phyloP scores from a whole-genome alignment of 495 filamentous ascomycete species.

The Talaromyces wortmannii region DNA sequence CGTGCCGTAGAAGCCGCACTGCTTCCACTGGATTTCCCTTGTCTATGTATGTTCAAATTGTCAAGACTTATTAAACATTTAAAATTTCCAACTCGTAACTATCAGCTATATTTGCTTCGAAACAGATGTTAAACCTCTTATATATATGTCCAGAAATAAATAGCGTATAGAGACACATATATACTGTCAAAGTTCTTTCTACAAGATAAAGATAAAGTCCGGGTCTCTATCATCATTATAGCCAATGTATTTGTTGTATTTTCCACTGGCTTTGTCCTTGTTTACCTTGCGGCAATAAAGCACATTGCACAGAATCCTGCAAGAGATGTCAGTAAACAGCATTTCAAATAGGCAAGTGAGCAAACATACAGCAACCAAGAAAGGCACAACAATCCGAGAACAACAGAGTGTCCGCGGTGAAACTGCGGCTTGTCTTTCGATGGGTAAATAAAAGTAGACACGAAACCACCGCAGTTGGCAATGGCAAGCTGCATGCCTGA shows the following conservation, averaged over 20 bases:
- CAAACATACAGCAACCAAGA: conserved; percentile 59
- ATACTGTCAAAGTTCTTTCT: not conserved
- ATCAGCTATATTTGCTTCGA: too few relatives aligned
- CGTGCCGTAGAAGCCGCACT: too few relatives aligned
- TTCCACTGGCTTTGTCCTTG: conserved; percentile 54
- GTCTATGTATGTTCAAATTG: too few relatives aligned
- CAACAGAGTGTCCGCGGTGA: conserved; percentile 50
- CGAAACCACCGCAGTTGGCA: conserved; percentile 51
- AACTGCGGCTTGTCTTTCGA: conserved; percentile 36
- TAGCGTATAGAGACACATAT: not conserved
- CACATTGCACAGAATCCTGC: conserved; percentile 57
- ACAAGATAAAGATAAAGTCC: conserved; percentile 29
- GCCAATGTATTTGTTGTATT: conserved; percentile 51
- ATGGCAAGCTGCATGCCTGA: conserved; percentile 48
- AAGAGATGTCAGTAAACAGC: conserved; percentile 3
- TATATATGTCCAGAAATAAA: too few relatives aligned
- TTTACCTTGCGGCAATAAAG: conserved; percentile 62
- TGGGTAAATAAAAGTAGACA: conserved; percentile 57
- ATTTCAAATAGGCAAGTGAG: not conserved
- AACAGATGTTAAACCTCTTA: too few relatives aligned
- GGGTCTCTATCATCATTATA: conserved; percentile 63
- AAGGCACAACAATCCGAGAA: conserved; percentile 49
- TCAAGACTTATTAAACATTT: too few relatives aligned
- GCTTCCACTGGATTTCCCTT: too few relatives aligned
- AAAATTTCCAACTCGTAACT: too few relatives aligned